phyloP scores from a whole-genome alignment of 2,329 filamentous ascomycete genomes.

The Arthroderma sp. region DNA sequence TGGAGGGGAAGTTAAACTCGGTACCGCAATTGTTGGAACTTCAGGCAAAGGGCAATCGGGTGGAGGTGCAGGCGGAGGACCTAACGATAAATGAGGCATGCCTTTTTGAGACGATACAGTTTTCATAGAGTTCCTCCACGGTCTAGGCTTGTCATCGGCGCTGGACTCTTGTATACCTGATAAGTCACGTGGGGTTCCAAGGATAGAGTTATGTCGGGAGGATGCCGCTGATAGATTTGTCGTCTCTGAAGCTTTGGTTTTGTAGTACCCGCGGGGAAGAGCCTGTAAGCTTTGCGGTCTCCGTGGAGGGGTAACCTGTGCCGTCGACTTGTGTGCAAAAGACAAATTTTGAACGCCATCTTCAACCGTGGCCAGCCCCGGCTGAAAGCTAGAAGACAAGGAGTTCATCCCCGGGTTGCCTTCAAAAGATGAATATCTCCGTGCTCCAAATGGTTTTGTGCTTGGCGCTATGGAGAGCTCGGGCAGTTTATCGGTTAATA shows the following conservation, averaged over 20 bases:
- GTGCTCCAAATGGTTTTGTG: not conserved
- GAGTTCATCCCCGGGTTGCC: not conserved
- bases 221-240: too few species aligned
- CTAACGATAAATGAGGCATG: conserved; percentile 13
- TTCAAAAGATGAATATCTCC: conserved; percentile 8
- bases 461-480: too few species aligned
- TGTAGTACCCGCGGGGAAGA: too few species aligned
- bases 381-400: conserved; percentile 2
- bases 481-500: too few species aligned
- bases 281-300: too few species aligned
- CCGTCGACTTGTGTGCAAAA: too few species aligned
- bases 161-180: too few species aligned
- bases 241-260: too few species aligned
- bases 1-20: conserved; percentile 21
- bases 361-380: conserved; percentile 1
- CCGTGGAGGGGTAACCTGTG: too few species aligned
- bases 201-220: too few species aligned
- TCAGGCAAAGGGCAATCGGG: conserved; percentile 17
- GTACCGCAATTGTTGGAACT: conserved; percentile 9
- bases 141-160: not conserved
- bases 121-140: not conserved
- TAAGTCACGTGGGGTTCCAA: too few species aligned
- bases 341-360: conserved; percentile 1
- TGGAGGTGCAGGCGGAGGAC: conserved; percentile 16
- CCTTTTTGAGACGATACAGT: conserved; percentile 10